A percentile compares a stretch with the other conserved stretches of the same genome.
Evolutionary conservation across 208 protist genomes (phyloP).

Genomic region (Crithidia fasciculata): DNA sequence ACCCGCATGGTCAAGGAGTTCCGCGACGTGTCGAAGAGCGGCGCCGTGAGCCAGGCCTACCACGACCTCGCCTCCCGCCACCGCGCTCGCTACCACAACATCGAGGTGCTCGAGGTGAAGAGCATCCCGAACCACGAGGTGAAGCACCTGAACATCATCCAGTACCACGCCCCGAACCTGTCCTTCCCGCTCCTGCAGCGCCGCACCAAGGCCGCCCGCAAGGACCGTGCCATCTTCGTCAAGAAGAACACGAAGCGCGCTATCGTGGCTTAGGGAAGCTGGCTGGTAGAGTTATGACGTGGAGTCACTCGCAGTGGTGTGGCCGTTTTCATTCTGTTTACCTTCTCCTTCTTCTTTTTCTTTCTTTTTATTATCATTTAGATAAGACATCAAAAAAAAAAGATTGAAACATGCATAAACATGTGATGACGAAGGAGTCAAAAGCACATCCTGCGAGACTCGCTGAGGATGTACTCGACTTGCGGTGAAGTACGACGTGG

Average conservation of each 20-base stretch:
- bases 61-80: slow-evolving; percentile 98
- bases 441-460: too few relatives aligned
- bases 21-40: slow-evolving; percentile 95
- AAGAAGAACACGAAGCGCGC: slow-evolving; percentile 88
- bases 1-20: slow-evolving; percentile 99
- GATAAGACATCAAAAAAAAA: slow-evolving; percentile 31
- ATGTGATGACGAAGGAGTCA: too few relatives aligned
- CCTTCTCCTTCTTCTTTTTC: slow-evolving; percentile 1
- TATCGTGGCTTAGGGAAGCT: slow-evolving; percentile 59
- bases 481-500: too few relatives aligned
- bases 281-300: not conserved
- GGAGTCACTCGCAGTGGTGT: not conserved
- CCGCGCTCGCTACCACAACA: slow-evolving; percentile 93
- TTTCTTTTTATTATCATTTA: slow-evolving; percentile 31
- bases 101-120: slow-evolving; percentile 96
- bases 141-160: slow-evolving; percentile 76
- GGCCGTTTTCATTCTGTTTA: slow-evolving; percentile 18
- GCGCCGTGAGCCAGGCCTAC: slow-evolving; percentile 97
- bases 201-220: slow-evolving; percentile 74
- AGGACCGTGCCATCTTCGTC: slow-evolving; percentile 83
- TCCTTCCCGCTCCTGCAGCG: slow-evolving; percentile 97
- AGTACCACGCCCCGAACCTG: slow-evolving; percentile 64
- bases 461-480: too few relatives aligned
- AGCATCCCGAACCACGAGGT: slow-evolving; percentile 89
- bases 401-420: not conserved